Evolutionary conservation across 129 eudicot genomes (phyloP), one percentile per base, ranked within the genome.

Genomic region (Heracleum sosnowskyi): DNA sequence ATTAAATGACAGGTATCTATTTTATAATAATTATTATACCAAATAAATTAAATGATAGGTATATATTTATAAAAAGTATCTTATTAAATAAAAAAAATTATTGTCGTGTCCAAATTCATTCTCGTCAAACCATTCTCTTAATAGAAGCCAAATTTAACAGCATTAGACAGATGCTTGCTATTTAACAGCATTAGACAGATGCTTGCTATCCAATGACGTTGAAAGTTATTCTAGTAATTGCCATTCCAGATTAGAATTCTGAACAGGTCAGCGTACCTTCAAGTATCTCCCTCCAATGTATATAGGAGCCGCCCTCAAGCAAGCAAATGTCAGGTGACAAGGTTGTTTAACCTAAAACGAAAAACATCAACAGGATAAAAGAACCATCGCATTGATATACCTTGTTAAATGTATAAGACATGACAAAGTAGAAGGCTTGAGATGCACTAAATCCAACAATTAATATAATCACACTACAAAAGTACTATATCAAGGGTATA

Each of bases 221-320:
- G 33, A 11, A 37, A 70, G 13, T 70, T 75, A 22, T n/a, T 51
- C 29, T 7, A 75, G 31, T n/a, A 5, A 66, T 45, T 22, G 9
- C 49, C 40, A 62, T 40, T 15, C 73, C 57, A 60, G 11, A 40
- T 34, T 24, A 60, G 22, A 22, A 40, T 37, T 36, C 8, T 17
- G 15, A 28, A 18, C 42, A 60, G 29, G 72, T n/a, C 20, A 26
- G 24, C 37, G 57, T 89, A 96, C 99, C 97, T 96, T 96, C 69
- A 96, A 85, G 84, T 96, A 96, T 86, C 99, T 89, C 80, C 99
- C 99, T 64, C 99, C 99, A 81, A 96, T 85, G 82, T 84, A 96
- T 69, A 90, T 78, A 71, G 99, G 88, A 7, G 91, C 79, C 84
- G 91, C 79, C 84, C 89, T 85, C 66, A 77, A 81, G 86, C 86